Evolutionary conservation across 345 rosid genomes (phyloP), one percentile per base, ranked within the genome.

Genomic region (Cardamine occulta): DNA sequence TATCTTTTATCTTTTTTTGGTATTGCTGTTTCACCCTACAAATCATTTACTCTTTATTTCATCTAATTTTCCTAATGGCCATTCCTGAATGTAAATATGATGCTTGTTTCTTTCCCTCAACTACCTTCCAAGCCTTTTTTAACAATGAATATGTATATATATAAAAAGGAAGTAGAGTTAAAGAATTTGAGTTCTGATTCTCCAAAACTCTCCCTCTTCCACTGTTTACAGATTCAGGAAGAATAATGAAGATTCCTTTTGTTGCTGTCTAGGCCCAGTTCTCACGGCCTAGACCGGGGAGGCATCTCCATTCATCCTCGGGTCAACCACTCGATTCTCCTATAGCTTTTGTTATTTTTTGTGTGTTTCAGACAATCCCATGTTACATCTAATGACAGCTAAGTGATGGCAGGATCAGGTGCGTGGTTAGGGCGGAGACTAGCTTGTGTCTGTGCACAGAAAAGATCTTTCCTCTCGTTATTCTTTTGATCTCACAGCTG

Each of bases 371-470:
- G 34, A 17, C 7, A 32, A 23, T 2, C 37, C 18, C 29, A 32
- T 66, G 47, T 32, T 29, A 10, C 44, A 31, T 88, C 74, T 78
- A 84, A 80, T 82, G 82, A 65, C 91, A 88, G 13, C 40, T 37
- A 13, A 9, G 40, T 37, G 40, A 13, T 37, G 40, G 40, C 93
- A 76, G 92, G 96, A 80, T 89, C 97, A 49, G 88, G 96, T 67
- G 96, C 95, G 29, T 90, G 96, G 96, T 82, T 90, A 63, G 96
- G 94, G 62, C 83, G 94, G 83, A 94, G 96, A 72, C 87, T 93
- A 75, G 90, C 94, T 74, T 93, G 98, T 65, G 98, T 93, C 49
- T 93, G 96, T 64, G 98, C 93, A 56, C 98, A 90, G 84, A 88
- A 90, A 82, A 82, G 88, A n/a, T n/a, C n/a, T n/a, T n/a, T n/a